A percentile compares a stretch with the other conserved stretches of the same genome.
Conservation (phyloP, 164 flowering plant species). For the Chloranthus sessilifolius region DNA sequence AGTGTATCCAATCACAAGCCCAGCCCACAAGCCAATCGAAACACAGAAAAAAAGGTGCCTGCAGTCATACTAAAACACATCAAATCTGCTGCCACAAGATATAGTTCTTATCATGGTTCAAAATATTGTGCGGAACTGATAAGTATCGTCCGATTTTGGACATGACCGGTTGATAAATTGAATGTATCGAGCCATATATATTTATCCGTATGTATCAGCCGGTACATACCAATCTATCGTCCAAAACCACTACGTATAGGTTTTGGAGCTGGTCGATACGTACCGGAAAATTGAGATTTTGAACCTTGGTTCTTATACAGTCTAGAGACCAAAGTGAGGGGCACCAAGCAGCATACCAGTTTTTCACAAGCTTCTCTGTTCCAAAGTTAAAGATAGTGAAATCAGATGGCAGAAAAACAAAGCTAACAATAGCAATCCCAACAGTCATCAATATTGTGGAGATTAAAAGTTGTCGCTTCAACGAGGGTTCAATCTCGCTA, state of each 20-base stretch:
- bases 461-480: slow-evolving; percentile 17
- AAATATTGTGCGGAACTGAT: no score
- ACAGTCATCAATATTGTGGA: slow-evolving; percentile 16
- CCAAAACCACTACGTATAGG: no score
- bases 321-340: no score
- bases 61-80: neutral
- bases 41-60: slow-evolving; percentile 22
- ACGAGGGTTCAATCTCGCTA: slow-evolving; percentile 11
- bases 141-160: neutral
- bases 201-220: no score
- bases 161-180: no score
- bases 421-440: slow-evolving; percentile 17
- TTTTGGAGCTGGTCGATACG: no score
- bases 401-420: slow-evolving; percentile 11
- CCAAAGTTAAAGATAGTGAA: slow-evolving; percentile 49
- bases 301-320: no score
- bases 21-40: slow-evolving; percentile 17
- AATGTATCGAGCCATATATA: no score
- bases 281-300: no score
- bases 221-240: no score
- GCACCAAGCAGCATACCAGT: slow-evolving; percentile 28
- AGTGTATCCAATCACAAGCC: slow-evolving; percentile 14
- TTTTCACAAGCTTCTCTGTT: slow-evolving; percentile 39
- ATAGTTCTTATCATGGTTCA: no score
- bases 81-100: neutral